Conservation (phyloP, 148 eudicot species). For the Rhododendron ovatum region DNA sequence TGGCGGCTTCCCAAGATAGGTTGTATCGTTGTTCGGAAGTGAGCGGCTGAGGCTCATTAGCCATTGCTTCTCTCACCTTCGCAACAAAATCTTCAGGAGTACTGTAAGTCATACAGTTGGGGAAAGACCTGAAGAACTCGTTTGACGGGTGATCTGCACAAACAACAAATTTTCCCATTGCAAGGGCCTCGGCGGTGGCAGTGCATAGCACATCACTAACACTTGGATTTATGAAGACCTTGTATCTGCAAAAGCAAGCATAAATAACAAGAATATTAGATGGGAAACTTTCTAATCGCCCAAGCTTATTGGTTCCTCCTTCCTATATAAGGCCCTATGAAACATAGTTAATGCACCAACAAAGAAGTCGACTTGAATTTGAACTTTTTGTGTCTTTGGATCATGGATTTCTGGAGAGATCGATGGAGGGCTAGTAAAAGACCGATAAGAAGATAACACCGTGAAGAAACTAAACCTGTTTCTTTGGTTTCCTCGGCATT, state of each 20-base stretch:
- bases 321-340: not conserved
- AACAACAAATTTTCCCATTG: slow-evolving; percentile 98
- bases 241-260: slow-evolving; percentile 64
- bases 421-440: not conserved
- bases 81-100: slow-evolving; percentile 79
- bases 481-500: not conserved
- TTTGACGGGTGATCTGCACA: slow-evolving; percentile 98
- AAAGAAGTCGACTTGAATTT: not conserved
- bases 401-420: not conserved
- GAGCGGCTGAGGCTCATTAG: slow-evolving; percentile 78
- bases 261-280: not conserved
- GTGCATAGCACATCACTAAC: slow-evolving; percentile 97
- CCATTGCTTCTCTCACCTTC: slow-evolving; percentile 77
- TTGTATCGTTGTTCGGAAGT: slow-evolving; percentile 67
- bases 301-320: not conserved
- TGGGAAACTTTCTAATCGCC: not conserved
- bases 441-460: not conserved
- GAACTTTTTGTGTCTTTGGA: not conserved
- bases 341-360: not conserved
- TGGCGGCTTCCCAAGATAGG: slow-evolving; percentile 99
- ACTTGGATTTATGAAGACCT: slow-evolving; percentile 91
- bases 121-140: slow-evolving; percentile 84
- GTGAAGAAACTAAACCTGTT: not conserved
- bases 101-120: slow-evolving; percentile 83
- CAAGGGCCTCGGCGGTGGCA: slow-evolving; percentile 97